A percentile compares a stretch with the other conserved stretches of the same genome.
Conservation (phyloP, 345 rosid species). For the Pugionium cornutum region DNA sequence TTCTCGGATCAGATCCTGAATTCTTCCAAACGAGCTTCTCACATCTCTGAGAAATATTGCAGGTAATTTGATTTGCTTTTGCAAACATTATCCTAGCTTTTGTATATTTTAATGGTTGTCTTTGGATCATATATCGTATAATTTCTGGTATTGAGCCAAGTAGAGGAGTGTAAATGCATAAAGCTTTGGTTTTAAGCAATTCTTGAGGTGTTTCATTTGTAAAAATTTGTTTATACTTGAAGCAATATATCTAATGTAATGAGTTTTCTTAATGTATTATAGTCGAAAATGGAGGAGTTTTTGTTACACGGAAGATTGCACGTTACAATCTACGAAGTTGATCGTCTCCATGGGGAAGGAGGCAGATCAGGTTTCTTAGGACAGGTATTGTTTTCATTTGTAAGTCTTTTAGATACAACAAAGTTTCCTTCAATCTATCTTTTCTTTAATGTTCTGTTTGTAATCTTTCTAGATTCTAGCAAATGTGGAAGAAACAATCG, state of each 20-base stretch:
- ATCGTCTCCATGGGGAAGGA: constrained; percentile 50
- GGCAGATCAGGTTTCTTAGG: constrained; percentile 67
- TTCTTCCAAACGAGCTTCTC: neutral
- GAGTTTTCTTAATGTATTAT: constrained; percentile 8
- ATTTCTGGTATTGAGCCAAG: too few species aligned
- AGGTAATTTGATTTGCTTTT: neutral
- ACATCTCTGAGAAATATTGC: neutral
- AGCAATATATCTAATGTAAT: neutral
- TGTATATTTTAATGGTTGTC: too few species aligned
- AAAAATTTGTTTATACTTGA: too few species aligned
- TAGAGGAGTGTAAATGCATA: too few species aligned
- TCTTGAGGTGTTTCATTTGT: too few species aligned
- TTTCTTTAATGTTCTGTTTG: constrained; percentile 6
- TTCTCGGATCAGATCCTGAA: constrained; percentile 33
- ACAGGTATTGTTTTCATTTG: constrained; percentile 48
- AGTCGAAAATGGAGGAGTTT: constrained; percentile 59
- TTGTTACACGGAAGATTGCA: constrained; percentile 85
- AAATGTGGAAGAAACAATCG: constrained; percentile 74
- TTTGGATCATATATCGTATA: too few species aligned
- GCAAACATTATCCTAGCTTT: too few species aligned
- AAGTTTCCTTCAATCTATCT: neutral
- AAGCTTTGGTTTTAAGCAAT: too few species aligned
- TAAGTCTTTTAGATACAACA: neutral
- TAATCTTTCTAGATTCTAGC: constrained; percentile 52
- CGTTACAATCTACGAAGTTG: constrained; percentile 86